A percentile compares a stretch with the other conserved stretches of the same genome.
Evolutionary conservation across 345 rosid genomes (phyloP).

Genomic region (Gossypium stocksii): DNA sequence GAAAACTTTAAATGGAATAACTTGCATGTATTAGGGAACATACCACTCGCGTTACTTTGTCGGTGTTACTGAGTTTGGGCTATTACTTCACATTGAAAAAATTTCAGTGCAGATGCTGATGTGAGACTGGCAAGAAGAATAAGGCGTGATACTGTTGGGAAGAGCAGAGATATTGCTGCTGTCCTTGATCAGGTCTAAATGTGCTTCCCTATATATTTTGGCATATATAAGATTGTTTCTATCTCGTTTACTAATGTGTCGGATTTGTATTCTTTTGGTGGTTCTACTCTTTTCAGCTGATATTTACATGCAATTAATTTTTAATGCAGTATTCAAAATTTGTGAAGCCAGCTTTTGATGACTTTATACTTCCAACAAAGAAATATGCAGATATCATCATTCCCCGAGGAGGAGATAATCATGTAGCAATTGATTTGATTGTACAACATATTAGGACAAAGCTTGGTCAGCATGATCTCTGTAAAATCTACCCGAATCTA

Average conservation of each 20-base stretch:
- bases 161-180: constrained; percentile 75
- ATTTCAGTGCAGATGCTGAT: constrained; percentile 92
- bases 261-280: not conserved
- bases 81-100: constrained; percentile 36
- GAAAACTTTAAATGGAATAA: constrained; percentile 6
- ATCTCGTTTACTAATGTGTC: not conserved
- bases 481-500: constrained; percentile 95
- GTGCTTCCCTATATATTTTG: not conserved
- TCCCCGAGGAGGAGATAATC: constrained; percentile 99
- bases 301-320: constrained; percentile 10
- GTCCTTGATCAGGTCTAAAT: constrained; percentile 85
- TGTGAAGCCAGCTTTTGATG: constrained; percentile 98
- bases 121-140: constrained; percentile 97
- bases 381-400: constrained; percentile 96
- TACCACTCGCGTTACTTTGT: not conserved
- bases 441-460: constrained; percentile 96
- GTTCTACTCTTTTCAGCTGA: constrained; percentile 4
- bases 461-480: constrained; percentile 96
- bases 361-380: constrained; percentile 97
- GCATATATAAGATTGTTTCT: not conserved
- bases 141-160: constrained; percentile 80
- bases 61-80: constrained; percentile 24
- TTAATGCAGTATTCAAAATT: constrained; percentile 93
- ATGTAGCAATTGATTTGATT: constrained; percentile 93
- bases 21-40: constrained; percentile 11